Evolutionary conservation across 2,329 filamentous ascomycete species (phyloP).

Genomic region (Thelonectria rubi): DNA sequence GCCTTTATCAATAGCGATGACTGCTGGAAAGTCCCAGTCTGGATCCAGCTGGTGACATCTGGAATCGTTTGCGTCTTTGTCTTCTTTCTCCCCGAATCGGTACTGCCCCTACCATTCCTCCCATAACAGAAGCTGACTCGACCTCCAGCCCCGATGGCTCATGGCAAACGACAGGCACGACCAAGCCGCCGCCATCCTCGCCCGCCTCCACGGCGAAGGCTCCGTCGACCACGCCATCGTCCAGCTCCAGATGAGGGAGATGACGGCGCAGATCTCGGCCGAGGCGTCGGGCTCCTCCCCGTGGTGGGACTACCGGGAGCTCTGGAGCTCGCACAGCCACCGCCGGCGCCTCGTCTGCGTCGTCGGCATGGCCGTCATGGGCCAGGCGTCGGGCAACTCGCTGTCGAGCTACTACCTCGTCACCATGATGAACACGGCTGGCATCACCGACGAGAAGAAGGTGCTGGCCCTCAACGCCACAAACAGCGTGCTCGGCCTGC

Average conservation of each 20-base stretch:
- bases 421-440: constrained; percentile 58
- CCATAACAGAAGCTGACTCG: too few species aligned
- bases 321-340: constrained; percentile 59
- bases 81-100: constrained; percentile 57
- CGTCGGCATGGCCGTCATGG: constrained; percentile 60
- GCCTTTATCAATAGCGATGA: constrained; percentile 49
- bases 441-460: constrained; percentile 58
- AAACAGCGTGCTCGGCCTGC: constrained; percentile 62
- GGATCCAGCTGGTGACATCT: constrained; percentile 61
- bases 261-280: constrained; percentile 54
- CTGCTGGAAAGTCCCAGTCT: constrained; percentile 60
- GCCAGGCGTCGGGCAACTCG: constrained; percentile 61
- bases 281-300: constrained; percentile 64
- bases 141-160: constrained; percentile 51
- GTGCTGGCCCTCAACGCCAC: constrained; percentile 61
- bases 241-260: constrained; percentile 60
- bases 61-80: constrained; percentile 55
- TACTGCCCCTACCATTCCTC: too few species aligned
- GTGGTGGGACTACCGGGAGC: constrained; percentile 65
- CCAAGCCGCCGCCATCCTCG: constrained; percentile 54
- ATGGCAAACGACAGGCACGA: constrained; percentile 53
- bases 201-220: constrained; percentile 62
- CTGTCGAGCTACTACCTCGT: constrained; percentile 65
- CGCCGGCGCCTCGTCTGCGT: constrained; percentile 62
- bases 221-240: constrained; percentile 59